phyloP scores from a whole-genome alignment of 140 eudicot genomes.

The Eryngium alpinum region DNA sequence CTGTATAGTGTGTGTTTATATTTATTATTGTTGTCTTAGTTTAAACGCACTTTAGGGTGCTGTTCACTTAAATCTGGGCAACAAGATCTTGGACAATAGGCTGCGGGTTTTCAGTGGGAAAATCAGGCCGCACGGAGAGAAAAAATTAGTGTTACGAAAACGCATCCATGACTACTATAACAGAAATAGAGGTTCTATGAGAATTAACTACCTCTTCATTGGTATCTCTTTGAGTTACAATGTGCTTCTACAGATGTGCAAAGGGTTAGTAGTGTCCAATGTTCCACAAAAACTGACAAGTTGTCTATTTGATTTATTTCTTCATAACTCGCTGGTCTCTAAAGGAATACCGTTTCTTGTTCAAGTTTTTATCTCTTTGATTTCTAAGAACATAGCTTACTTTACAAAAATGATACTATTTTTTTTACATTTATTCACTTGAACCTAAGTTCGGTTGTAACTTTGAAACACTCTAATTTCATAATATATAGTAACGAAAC shows the following conservation, averaged over 20 bases:
- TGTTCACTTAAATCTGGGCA: too few relatives aligned
- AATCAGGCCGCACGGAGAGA: too few relatives aligned
- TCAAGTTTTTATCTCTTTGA: background rate
- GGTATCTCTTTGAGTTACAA: background rate
- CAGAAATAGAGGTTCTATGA: background rate
- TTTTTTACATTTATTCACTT: background rate
- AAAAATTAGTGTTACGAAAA: too few relatives aligned
- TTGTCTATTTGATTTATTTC: background rate
- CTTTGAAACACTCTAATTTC: background rate
- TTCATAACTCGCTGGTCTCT: background rate
- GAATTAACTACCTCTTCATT: background rate
- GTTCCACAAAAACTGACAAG: background rate
- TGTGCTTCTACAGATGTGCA: background rate
- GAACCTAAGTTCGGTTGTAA: background rate
- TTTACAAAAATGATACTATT: background rate
- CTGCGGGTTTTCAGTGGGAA: too few relatives aligned
- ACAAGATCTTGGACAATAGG: too few relatives aligned
- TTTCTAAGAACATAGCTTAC: background rate
- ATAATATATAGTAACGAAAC: background rate
- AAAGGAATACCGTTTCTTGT: background rate
- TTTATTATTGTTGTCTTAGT: too few relatives aligned
- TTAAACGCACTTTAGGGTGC: too few relatives aligned
- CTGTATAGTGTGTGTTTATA: too few relatives aligned
- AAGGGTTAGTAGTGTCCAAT: background rate
- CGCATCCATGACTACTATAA: background rate